These are phyloP conservation scores for Lyophyllum atratum DNA, from an alignment of 768 basidiomycete genomes.

Conservation along the genomic window DNA sequence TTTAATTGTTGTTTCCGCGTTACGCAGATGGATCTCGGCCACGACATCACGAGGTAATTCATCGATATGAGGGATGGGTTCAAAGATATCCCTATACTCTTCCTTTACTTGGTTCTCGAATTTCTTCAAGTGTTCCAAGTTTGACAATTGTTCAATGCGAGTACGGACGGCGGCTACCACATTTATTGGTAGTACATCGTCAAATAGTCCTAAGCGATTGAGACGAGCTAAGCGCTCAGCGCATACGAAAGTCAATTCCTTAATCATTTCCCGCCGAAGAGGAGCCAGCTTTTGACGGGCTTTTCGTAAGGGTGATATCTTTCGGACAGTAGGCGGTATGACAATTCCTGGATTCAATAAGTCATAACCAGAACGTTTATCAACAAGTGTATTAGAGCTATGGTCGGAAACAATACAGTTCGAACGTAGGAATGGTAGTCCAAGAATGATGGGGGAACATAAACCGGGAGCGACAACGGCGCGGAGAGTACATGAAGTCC, in stretches of 20 bases:
- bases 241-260: neutral
- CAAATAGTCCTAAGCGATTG: neutral
- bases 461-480: no score
- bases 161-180: neutral
- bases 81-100: slow-evolving; percentile 25
- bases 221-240: neutral
- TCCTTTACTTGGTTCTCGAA: slow-evolving; percentile 3
- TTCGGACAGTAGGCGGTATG: no score
- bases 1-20: slow-evolving; percentile 25
- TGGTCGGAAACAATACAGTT: no score
- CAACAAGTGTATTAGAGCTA: slow-evolving; percentile 7
- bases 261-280: neutral
- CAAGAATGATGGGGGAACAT: no score
- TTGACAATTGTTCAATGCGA: neutral
- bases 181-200: neutral
- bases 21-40: slow-evolving; percentile 25
- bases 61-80: slow-evolving; percentile 26
- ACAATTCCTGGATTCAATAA: slow-evolving; percentile 1
- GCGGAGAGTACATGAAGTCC: neutral
- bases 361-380: slow-evolving; percentile 8
- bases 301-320: neutral
- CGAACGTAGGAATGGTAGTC: no score
- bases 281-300: neutral
- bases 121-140: neutral
- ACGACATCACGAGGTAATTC: slow-evolving; percentile 22